Base-by-base conservation (phyloP, 169 alveolate genomes). In the Cryptosporidium baileyi region DNA sequence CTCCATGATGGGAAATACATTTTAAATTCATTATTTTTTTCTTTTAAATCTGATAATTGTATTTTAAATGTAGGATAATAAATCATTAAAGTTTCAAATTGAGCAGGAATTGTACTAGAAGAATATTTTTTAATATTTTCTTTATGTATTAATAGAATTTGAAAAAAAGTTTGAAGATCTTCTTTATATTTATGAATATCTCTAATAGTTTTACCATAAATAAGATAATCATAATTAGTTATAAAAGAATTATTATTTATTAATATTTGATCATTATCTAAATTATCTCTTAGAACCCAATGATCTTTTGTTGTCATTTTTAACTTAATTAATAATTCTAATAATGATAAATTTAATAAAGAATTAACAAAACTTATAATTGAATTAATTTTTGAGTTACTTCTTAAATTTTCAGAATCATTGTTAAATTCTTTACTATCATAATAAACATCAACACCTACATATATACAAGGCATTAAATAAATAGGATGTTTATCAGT, bases 1-100 rank as follows among this genome's bases (percentile, higher is more conserved):
- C 74, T 54, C 85, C 85, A 74, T 1, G 85, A 74, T 17, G 85
- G 85, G 11, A 54, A 54, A 54, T 74, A 74, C 43, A 74, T 74
- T 36, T 57, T 52, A 22, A 32, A 15, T 9, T 54, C 67, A 22
- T 74, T 61, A 3, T 49, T 32, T 8, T 5, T 44, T 2, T 60
- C 61, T 13, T 41, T 51, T 9, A 32, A 36, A 44, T 36, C 24
- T 28, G 15, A 52, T n/a, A 17, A 54, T 13, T 38, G 40, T 4
- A 36, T 61, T 74, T 26, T 57, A 19, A 54, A 60, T 5, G 47
- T n/a, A 26, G 85, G 34, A 38, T 52, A 54, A 74, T 9, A n/a
- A 24, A 32, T 17, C 41, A 57, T 38, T 8, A 54, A 17, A 13
- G 67, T 74, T 2, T 74, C 17, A 8, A 3, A 7, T 13, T 43